Evolutionary conservation across 1,139 yeast species (phyloP).

Genomic region (Kodamaea ohmeri): DNA sequence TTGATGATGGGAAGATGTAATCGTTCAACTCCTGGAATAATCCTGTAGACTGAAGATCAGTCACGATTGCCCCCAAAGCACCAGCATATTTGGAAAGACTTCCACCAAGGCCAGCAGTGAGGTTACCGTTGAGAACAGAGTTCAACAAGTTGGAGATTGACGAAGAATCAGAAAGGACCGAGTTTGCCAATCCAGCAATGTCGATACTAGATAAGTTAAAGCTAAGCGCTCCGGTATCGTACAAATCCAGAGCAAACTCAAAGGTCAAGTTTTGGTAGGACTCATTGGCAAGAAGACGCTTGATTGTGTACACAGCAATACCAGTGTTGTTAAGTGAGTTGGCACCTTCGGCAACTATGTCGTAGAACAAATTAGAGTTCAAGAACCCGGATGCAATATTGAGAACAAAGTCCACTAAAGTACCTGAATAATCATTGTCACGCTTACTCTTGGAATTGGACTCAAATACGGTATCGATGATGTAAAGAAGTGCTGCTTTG

Average conservation of each 20-base stretch:
- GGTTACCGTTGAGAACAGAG: conserved; percentile 24
- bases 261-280: conserved; percentile 40
- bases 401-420: conserved; percentile 29
- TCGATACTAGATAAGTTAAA: conserved; percentile 25
- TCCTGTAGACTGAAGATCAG: conserved; percentile 39
- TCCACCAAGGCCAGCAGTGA: conserved; percentile 12
- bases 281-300: conserved; percentile 35
- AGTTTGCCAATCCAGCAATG: conserved; percentile 25
- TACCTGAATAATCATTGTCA: conserved; percentile 16
- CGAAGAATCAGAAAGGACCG: conserved; percentile 22
- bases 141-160: conserved; percentile 24
- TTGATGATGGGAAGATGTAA: conserved; percentile 32
- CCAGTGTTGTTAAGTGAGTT: conserved; percentile 45
- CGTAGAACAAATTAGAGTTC: conserved; percentile 27
- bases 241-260: conserved; percentile 25
- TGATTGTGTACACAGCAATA: conserved; percentile 37
- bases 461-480: conserved; percentile 25
- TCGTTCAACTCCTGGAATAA: conserved; percentile 40
- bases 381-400: conserved; percentile 32
- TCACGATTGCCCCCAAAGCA: conserved; percentile 31
- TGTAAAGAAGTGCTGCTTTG: conserved; percentile 25
- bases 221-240: conserved; percentile 27
- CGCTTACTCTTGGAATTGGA: conserved; percentile 10
- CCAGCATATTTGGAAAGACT: conserved; percentile 30
- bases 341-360: conserved; percentile 27